Evolutionary conservation across 768 basidiomycete genomes (phyloP), one percentile per base, ranked within the genome.

Genomic region (Mycena haematopus): DNA sequence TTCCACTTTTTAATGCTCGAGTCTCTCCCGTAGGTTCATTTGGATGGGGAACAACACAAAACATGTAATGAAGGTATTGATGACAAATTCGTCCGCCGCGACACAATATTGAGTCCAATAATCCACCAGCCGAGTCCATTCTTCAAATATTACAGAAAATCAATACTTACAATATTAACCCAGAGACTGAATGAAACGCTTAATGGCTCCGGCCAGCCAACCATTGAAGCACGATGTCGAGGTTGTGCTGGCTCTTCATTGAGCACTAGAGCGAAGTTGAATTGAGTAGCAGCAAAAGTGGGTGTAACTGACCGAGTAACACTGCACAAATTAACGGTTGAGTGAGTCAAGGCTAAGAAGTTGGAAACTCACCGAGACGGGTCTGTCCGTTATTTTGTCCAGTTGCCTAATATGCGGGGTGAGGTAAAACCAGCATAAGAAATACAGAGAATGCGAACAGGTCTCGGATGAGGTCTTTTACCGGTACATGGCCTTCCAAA

Each of bases 191-290:
- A n/a, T 31, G 17, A 29, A 38, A 17, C 19, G 38, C 44, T 77
- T 59, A 93, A 73, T 91, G 90, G 60, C 93, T 86, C 25, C 88
- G 84, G 56, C 85, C 86, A 31, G 91, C 81, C 45, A 96, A 81
- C 95, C 95, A 96, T 70, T 95, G 87, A 13, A 96, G 75, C 8
- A 96, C 88, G 63, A 96, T 94, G 71, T 95, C 93, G 62, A 97
- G 78, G 72, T 97, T 97, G 74, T 97, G 94, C 74, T 93, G 91
- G 70, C 89, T 95, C 76, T 95, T 96, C 90, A 96, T 96, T 2
- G 94, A 97, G 73, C 95, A 96, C 95, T 97, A 68, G 0, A 24
- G 51, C 54, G 38, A 33, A 25, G 64, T 45, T 59, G 63, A 24
- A 17, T 47, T 6, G 36, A 33, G 19, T 8, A 10, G 52, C 50